A percentile compares a stretch with the other conserved stretches of the same genome.
These are phyloP conservation scores for Phellopilus nigrolimitatus DNA, from an alignment of 1,284 basidiomycete species.

Conservation along the genomic window DNA sequence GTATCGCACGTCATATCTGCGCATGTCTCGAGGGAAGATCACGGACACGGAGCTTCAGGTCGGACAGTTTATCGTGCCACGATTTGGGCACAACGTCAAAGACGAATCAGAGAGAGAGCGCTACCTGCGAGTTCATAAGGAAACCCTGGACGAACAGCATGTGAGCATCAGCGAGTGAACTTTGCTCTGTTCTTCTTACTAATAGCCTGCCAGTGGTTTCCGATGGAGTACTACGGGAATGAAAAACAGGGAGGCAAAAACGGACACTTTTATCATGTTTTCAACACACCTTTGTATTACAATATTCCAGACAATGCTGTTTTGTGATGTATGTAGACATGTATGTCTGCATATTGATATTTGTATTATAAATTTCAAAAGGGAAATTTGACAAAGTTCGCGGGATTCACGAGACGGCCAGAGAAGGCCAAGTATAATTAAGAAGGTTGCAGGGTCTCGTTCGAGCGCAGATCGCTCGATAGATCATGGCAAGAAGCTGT, in stretches of 20 bases:
- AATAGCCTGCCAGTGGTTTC: slow-evolving; percentile 57
- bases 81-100: slow-evolving; percentile 44
- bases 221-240: slow-evolving; percentile 61
- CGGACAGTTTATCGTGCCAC: slow-evolving; percentile 75
- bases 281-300: slow-evolving; percentile 68
- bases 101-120: slow-evolving; percentile 61
- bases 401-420: too few species aligned
- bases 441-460: too few species aligned
- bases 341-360: slow-evolving; percentile 3
- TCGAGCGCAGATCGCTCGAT: too few species aligned
- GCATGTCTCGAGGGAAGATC: slow-evolving; percentile 65
- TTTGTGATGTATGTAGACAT: slow-evolving; percentile 32
- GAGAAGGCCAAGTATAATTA: too few species aligned
- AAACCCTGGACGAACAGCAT: slow-evolving; percentile 57
- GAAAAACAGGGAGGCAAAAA: slow-evolving; percentile 50
- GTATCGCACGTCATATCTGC: slow-evolving; percentile 74
- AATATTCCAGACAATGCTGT: slow-evolving; percentile 49
- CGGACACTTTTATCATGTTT: slow-evolving; percentile 74
- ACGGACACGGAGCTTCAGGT: slow-evolving; percentile 78
- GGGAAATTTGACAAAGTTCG: too few species aligned
- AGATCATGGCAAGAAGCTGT: too few species aligned
- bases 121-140: slow-evolving; percentile 65
- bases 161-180: slow-evolving; percentile 43
- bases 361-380: too few species aligned
- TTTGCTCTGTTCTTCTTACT: slow-evolving; percentile 5